Base-by-base conservation (phyloP, 441 rosid genomes). In the Populus hybrid region DNA sequence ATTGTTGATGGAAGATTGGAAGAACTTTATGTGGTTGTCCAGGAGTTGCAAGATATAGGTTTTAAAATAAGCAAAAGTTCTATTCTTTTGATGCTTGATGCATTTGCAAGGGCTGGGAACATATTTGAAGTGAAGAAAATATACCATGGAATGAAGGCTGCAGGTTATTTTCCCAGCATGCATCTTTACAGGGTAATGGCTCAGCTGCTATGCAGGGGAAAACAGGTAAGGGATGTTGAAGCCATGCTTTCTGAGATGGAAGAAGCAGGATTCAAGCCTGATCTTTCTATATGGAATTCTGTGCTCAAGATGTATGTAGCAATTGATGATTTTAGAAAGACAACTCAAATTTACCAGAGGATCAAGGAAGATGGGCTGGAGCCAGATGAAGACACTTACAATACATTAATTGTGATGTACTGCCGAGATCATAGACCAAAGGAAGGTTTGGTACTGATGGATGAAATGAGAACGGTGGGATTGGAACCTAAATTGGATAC, bases 11-110 rank as follows among this genome's bases (percentile, higher is more conserved):
- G 83, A 73, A 94, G 99, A 84, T 87, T 95, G 79, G 86, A 92
- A 77, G 98, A 95, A 87, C 94, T 95, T 74, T 94, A 91, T 72
- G 89, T 89, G 86, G 92, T 90, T 46, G 92, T 92, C 76, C 86
- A 91, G 85, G 98, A 95, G 85, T 81, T 95, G 91, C 99, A 95
- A 86, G 99, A 95, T 81, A 90, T 94, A 93, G 98, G 98, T 70
- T 90, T 92, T 80, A 86, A 91, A 83, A 91, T 93, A 70, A 92
- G 97, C 88, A 95, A 91, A 87, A 92, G 97, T 83, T 92, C 98
- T 77, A 94, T 92, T 85, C 87, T 92, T 79, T 84, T 94, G 86
- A 94, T 90, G 90, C 95, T 95, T 70, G 94, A 92, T 72, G 97
- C 98, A 81, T 95, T 95, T 87, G 91, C 93, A 66, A 82, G 81